These are phyloP conservation scores for Aspergillus japonicus DNA, from an alignment of 2,329 filamentous ascomycete genomes.

Conservation along the genomic window DNA sequence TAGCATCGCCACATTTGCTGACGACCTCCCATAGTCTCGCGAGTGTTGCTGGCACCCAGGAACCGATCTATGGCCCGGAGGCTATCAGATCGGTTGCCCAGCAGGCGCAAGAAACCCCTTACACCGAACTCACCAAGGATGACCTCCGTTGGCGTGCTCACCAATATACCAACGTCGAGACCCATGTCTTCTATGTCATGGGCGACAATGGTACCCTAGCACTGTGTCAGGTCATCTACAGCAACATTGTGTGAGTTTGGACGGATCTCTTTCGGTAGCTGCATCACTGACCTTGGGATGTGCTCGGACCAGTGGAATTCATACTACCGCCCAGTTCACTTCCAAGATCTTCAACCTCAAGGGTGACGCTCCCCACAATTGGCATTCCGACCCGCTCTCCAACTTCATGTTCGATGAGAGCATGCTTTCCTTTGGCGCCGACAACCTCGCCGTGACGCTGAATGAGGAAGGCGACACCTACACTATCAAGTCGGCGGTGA, in stretches of 20 bases:
- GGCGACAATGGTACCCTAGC: conserved; percentile 73
- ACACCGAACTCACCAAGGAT: conserved; percentile 73
- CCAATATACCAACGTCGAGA: conserved; percentile 88
- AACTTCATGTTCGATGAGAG: conserved; percentile 83
- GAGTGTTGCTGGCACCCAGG: conserved; percentile 89
- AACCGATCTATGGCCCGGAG: conserved; percentile 88
- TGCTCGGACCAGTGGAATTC: conserved; percentile 66
- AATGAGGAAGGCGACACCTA: conserved; percentile 80
- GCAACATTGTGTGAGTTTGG: conserved; percentile 79
- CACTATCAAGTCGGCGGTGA: conserved; percentile 85
- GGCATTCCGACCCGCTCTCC: conserved; percentile 76
- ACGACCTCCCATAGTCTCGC: conserved; percentile 49
- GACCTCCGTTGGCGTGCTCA: conserved; percentile 80
- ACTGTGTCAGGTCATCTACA: conserved; percentile 92
- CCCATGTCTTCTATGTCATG: conserved; percentile 88
- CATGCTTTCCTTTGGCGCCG: conserved; percentile 79
- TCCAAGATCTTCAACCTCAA: conserved; percentile 84
- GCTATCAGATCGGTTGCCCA: conserved; percentile 83
- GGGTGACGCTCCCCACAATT: conserved; percentile 70
- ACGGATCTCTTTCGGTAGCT: not conserved
- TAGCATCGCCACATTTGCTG: conserved; percentile 54
- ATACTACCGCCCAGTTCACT: conserved; percentile 91
- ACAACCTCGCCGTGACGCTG: conserved; percentile 80
- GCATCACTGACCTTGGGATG: not conserved
- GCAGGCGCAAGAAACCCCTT: conserved; percentile 74